Base-by-base conservation (phyloP, 1,139 yeast species). In the Pichia kudriavzevii region DNA sequence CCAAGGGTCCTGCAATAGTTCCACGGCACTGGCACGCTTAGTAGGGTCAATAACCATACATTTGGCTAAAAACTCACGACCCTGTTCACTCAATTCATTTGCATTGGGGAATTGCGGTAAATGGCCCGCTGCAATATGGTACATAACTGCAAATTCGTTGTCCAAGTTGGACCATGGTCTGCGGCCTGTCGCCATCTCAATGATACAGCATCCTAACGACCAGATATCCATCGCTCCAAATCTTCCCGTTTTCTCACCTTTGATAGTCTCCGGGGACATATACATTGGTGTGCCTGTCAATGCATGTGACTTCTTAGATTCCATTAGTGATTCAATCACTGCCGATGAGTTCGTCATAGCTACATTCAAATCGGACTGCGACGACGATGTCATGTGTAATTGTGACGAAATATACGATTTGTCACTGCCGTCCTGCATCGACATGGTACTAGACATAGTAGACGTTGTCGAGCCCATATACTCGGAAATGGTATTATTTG, bases 211-310 rank as follows among this genome's bases (percentile, higher is more conserved):
- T 7, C 93, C 93, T 28, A 81, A 63, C 1, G 93, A 79, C 93
- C 93, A 81, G 22, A 81, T 75, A 57, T 81, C 98, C 32, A 79
- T 78, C 7, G 80, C 77, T 2, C 94, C 94, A 49, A 71, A 77
- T 39, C 73, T 69, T 26, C 79, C 82, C 3, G 72, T 61, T 4
- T 70, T 63, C 4, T 77, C 66, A 1, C 96, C 96, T 1, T 94
- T 83, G 39, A 91, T 87, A 0, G 85, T 87, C 55, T 91, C 98
- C 0, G 98, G 98, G 0, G 52, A 84, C 98, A 91, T 91, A 59
- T 91, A 91, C 97, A 91, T 91, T 13, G 98, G 98, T 0, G 98
- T 91, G 33, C 98, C 98, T 1, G 94, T 84, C 78, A 88, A 76
- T 11, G 64, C 61, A 42, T 66, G 44, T 11, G 40, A 35, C 26